These are phyloP conservation scores for Inonotus obliquus DNA, from an alignment of 1,284 basidiomycete species.

Conservation along the genomic window DNA sequence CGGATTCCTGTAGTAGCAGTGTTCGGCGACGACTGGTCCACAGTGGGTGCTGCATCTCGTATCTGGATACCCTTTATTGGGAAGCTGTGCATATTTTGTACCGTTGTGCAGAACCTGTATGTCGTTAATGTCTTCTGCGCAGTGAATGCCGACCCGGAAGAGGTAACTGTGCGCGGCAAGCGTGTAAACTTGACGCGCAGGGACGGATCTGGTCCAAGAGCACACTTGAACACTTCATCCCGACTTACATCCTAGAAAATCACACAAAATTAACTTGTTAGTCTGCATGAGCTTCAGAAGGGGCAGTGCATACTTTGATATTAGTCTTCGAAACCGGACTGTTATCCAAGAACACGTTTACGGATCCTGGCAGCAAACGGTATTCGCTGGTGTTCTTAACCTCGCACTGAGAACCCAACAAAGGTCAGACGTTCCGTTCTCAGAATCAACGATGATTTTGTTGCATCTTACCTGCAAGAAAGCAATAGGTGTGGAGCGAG, in stretches of 20 bases:
- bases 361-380: slow-evolving; percentile 44
- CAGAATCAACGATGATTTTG: slow-evolving; percentile 9
- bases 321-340: slow-evolving; percentile 44
- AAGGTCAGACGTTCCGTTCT: slow-evolving; percentile 14
- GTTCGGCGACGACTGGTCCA: not conserved
- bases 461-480: slow-evolving; percentile 38
- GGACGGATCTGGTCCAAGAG: slow-evolving; percentile 48
- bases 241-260: slow-evolving; percentile 38
- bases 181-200: slow-evolving; percentile 46
- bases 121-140: slow-evolving; percentile 40
- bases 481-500: slow-evolving; percentile 40
- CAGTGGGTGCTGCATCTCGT: slow-evolving; percentile 42
- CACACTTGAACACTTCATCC: slow-evolving; percentile 48
- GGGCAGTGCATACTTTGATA: slow-evolving; percentile 33
- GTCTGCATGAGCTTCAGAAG: not conserved
- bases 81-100: slow-evolving; percentile 47
- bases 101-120: slow-evolving; percentile 38
- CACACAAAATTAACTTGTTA: not conserved
- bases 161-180: slow-evolving; percentile 31
- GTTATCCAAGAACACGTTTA: slow-evolving; percentile 47
- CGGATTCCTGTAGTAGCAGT: slow-evolving; percentile 32
- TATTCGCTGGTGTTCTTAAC: slow-evolving; percentile 51
- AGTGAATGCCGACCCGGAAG: slow-evolving; percentile 36
- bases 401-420: slow-evolving; percentile 31
- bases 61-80: slow-evolving; percentile 40